Evolutionary conservation across 1,284 basidiomycete species (phyloP).

Genomic region (Phlebopus sp.): DNA sequence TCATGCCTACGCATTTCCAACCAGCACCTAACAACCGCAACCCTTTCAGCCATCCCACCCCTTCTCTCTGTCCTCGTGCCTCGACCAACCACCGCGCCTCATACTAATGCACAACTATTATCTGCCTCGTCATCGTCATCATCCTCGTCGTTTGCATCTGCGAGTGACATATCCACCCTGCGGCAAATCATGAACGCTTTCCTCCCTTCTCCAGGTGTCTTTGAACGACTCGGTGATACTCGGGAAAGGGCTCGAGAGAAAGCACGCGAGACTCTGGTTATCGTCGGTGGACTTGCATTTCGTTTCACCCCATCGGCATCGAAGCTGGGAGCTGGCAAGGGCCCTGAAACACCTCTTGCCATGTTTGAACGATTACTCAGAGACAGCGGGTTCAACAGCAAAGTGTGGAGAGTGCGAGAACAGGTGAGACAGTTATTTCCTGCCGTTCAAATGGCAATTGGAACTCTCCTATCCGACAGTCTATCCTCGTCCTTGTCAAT

Average conservation of each 20-base stretch:
- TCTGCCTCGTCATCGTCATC: conserved; percentile 56
- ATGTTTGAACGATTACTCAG: conserved; percentile 76
- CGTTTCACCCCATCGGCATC: conserved; percentile 46
- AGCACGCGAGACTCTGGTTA: conserved; percentile 71
- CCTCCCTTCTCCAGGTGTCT: conserved; percentile 68
- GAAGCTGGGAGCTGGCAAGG: conserved; percentile 63
- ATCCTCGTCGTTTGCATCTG: conserved; percentile 38
- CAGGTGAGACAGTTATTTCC: conserved; percentile 53
- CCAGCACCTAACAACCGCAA: conserved; percentile 76
- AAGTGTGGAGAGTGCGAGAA: conserved; percentile 79
- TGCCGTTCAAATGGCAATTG: background rate
- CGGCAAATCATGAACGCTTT: conserved; percentile 67
- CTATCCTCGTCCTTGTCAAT: conserved; percentile 63
- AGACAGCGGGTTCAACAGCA: conserved; percentile 73
- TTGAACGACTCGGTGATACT: conserved; percentile 81
- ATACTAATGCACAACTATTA: conserved; percentile 30
- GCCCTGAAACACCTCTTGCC: conserved; percentile 69
- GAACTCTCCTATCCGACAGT: conserved; percentile 37
- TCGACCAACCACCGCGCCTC: conserved; percentile 33
- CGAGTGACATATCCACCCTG: conserved; percentile 53
- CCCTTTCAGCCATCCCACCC: conserved; percentile 60
- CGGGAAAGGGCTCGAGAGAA: conserved; percentile 71
- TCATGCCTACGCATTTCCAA: conserved; percentile 75
- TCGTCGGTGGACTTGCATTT: conserved; percentile 71
- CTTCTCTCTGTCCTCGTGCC: conserved; percentile 61